Percentiles rank a stretch among this genome's conserved stretches.
phyloP scores from a whole-genome alignment of 352 stramenopile species.

The Pythium rhizo-oryzae region DNA sequence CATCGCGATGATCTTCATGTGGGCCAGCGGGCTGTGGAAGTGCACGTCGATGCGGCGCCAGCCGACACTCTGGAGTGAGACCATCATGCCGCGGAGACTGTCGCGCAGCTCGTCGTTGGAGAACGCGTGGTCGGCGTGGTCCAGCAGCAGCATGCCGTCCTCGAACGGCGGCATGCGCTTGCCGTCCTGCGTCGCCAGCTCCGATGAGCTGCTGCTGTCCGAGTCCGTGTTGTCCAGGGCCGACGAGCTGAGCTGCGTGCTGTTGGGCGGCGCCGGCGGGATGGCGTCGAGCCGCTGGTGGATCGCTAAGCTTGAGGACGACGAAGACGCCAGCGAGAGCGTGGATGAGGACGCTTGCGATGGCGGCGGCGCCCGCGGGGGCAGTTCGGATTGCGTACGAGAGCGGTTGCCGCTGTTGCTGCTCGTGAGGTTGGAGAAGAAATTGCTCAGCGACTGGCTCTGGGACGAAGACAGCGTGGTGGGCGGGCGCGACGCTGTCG shows the following conservation, averaged over 20 bases:
- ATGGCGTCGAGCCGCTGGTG: conserved; percentile 9
- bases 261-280: conserved; percentile 4
- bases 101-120: conserved; percentile 61
- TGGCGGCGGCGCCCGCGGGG: not conserved
- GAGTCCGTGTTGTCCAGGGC: conserved; percentile 1
- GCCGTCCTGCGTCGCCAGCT: not conserved
- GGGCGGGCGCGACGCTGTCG: not conserved
- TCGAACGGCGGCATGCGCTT: conserved; percentile 53
- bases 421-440: conserved; percentile 17
- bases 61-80: conserved; percentile 71
- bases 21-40: conserved; percentile 68
- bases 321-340: not conserved
- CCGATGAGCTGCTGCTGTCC: not conserved
- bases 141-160: conserved; percentile 58
- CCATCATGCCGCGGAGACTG: conserved; percentile 70
- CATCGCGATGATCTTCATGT: conserved; percentile 86
- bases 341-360: not conserved
- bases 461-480: not conserved
- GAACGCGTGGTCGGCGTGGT: conserved; percentile 70
- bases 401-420: not conserved
- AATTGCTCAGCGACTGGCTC: conserved; percentile 16
- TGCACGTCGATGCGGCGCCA: conserved; percentile 76
- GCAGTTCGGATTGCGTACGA: not conserved
- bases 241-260: not conserved
- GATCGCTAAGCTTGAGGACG: not conserved